Percentiles rank a stretch among this genome's conserved stretches.
Evolutionary conservation across 1,284 basidiomycete genomes (phyloP).

Genomic region (Cutaneotrichosporon cutaneum): DNA sequence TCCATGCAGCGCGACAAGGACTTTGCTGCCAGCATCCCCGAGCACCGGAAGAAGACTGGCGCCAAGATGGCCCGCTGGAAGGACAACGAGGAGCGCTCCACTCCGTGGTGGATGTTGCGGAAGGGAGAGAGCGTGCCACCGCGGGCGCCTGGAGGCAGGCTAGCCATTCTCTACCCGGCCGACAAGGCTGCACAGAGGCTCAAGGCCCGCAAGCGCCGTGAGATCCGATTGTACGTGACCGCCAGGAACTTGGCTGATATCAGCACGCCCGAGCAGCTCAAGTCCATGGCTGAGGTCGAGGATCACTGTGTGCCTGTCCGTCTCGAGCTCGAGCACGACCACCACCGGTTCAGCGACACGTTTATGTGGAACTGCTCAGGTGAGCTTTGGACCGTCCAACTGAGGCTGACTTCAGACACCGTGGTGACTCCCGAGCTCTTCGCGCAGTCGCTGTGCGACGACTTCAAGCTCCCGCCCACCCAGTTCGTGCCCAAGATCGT

Average conservation of each 20-base stretch:
- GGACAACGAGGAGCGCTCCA: constrained; percentile 57
- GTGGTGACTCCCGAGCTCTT: constrained; percentile 85
- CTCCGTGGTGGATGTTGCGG: constrained; percentile 46
- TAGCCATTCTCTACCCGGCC: constrained; percentile 67
- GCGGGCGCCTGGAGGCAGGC: constrained; percentile 55
- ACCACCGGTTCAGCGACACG: constrained; percentile 89
- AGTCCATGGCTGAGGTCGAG: constrained; percentile 49
- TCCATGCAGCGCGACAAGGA: constrained; percentile 60
- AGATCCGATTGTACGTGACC: constrained; percentile 63
- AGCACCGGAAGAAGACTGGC: constrained; percentile 39
- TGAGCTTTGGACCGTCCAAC: constrained; percentile 48
- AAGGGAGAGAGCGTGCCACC: constrained; percentile 32
- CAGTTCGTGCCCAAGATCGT: constrained; percentile 73
- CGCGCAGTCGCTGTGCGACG: constrained; percentile 85
- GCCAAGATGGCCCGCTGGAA: constrained; percentile 44
- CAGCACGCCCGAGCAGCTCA: constrained; percentile 46
- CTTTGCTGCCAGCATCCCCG: constrained; percentile 52
- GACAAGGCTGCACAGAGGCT: constrained; percentile 52
- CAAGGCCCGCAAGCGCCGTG: constrained; percentile 58
- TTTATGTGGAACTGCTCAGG: constrained; percentile 96
- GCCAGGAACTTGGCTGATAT: constrained; percentile 12
- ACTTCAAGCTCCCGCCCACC: constrained; percentile 70
- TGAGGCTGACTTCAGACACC: constrained; percentile 62
- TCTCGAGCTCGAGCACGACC: constrained; percentile 86
- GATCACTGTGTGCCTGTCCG: constrained; percentile 80